These are phyloP conservation scores for Phascolomyces articulosus DNA, from an alignment of 371 early-diverging fungal species.

Conservation along the genomic window DNA sequence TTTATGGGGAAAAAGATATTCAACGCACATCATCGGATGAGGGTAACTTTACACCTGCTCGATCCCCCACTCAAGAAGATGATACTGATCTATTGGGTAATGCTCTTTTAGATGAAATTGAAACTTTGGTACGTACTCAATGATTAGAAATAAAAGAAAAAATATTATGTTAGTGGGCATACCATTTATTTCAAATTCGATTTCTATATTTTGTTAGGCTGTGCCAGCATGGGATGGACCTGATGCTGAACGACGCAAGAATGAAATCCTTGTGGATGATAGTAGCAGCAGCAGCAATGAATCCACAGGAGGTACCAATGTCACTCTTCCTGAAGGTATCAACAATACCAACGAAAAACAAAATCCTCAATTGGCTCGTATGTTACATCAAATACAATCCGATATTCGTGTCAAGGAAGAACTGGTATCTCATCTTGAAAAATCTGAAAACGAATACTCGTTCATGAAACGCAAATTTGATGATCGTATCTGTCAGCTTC, in stretches of 20 bases:
- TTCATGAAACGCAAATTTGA: slow-evolving; percentile 76
- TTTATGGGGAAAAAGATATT: slow-evolving; percentile 26
- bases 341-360: slow-evolving; percentile 14
- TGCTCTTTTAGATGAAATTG: slow-evolving; percentile 36
- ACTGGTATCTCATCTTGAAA: slow-evolving; percentile 61
- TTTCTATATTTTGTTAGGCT: slow-evolving; percentile 15
- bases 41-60: slow-evolving; percentile 31
- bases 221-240: slow-evolving; percentile 36
- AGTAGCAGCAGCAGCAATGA: slow-evolving; percentile 2
- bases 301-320: slow-evolving; percentile 1
- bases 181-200: too few species aligned
- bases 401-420: slow-evolving; percentile 74
- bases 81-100: slow-evolving; percentile 18
- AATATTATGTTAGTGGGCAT: too few species aligned
- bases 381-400: slow-evolving; percentile 70
- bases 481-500: slow-evolving; percentile 62
- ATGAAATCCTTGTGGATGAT: background rate
- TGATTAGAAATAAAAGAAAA: too few species aligned
- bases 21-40: slow-evolving; percentile 38
- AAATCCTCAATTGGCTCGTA: slow-evolving; percentile 39
- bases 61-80: slow-evolving; percentile 21
- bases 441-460: slow-evolving; percentile 57
- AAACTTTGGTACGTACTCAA: slow-evolving; percentile 24
- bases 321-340: background rate
- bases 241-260: slow-evolving; percentile 2